Base-by-base conservation (phyloP, 345 rosid species). In the Litchi chinensis region DNA sequence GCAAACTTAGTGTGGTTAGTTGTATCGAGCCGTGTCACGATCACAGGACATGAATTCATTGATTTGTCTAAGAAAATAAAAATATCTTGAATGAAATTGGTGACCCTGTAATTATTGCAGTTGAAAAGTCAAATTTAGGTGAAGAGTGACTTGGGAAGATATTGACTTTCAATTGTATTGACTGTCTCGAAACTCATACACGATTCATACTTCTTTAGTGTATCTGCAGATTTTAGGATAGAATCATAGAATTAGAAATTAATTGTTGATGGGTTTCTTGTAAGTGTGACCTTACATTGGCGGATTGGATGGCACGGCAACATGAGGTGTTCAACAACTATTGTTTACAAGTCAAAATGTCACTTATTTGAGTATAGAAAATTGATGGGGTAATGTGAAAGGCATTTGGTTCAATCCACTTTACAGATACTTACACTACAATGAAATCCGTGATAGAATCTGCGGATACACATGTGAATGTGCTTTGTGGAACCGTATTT, bases 111-210 rank as follows among this genome's bases (percentile, higher is more conserved):
- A 44, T 69, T 10, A 69, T 22, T 46, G 57, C 46, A 69, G 24
- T 15, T 2, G 9, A 69, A 21, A 44, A 46, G 73, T 69, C 73
- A 69, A 69, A 24, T 22, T 69, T 69, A 22, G 73, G 73, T 69
- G 59, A 46, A 69, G 52, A 41, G 3, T 43, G 16, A 4, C 11
- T n/a, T 19, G 39, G 57, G 39, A 46, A 69, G 57, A 69, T 69
- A 69, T 22, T 21, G 73, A 69, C 73, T 69, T 60, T 12, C 59
- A 44, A 22, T 10, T 8, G 2, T 13, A 39, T 69, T 44, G 39
- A 46, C 73, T 46, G 11, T 19, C 24, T 5, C 5, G 10, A 44
- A 44, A 52, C 10, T 69, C 10, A 50, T 21, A 43, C 56, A 43
- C 10, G 37, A 7, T 10, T 52, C 64, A 21, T 60, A 60, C 26